phyloP scores from a whole-genome alignment of 257 asterid genomes.

The Cordia subcordata region DNA sequence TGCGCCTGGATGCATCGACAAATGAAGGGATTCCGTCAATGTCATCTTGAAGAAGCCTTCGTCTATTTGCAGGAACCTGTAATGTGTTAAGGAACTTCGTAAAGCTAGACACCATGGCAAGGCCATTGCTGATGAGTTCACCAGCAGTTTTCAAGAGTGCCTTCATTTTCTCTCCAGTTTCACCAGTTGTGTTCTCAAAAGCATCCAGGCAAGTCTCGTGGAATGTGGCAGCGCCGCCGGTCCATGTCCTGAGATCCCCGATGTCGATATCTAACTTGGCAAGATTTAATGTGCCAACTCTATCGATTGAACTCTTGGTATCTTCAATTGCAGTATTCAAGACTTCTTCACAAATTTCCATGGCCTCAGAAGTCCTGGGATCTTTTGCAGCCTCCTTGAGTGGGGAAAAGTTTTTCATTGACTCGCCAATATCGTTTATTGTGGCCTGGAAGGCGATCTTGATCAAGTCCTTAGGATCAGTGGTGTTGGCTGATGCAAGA shows the following conservation, averaged over 20 bases:
- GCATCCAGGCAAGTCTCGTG: slow-evolving; percentile 86
- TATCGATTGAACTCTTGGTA: slow-evolving; percentile 40
- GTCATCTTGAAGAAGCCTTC: slow-evolving; percentile 4
- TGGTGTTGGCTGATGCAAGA: slow-evolving; percentile 32
- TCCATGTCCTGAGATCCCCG: slow-evolving; percentile 64
- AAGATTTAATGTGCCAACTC: slow-evolving; percentile 45
- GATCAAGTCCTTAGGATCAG: slow-evolving; percentile 68
- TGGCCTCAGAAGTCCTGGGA: slow-evolving; percentile 44
- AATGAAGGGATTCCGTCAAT: neutral
- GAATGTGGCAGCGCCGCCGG: slow-evolving; percentile 73
- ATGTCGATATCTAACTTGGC: slow-evolving; percentile 36
- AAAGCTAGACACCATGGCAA: slow-evolving; percentile 82
- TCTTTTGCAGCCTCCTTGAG: slow-evolving; percentile 33
- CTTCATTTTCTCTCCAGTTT: slow-evolving; percentile 57
- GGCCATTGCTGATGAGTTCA: slow-evolving; percentile 74
- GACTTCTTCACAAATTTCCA: slow-evolving; percentile 50
- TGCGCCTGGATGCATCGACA: slow-evolving; percentile 12
- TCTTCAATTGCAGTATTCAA: slow-evolving; percentile 45
- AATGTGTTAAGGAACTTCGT: slow-evolving; percentile 23
- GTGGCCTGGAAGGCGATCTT: slow-evolving; percentile 46
- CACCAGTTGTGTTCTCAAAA: slow-evolving; percentile 42
- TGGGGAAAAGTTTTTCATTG: slow-evolving; percentile 36
- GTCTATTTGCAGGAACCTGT: neutral
- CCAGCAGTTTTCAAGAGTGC: slow-evolving; percentile 34
- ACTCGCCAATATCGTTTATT: slow-evolving; percentile 25